phyloP scores from a whole-genome alignment of 2,329 filamentous ascomycete species.

The Neonectria ditissima region DNA sequence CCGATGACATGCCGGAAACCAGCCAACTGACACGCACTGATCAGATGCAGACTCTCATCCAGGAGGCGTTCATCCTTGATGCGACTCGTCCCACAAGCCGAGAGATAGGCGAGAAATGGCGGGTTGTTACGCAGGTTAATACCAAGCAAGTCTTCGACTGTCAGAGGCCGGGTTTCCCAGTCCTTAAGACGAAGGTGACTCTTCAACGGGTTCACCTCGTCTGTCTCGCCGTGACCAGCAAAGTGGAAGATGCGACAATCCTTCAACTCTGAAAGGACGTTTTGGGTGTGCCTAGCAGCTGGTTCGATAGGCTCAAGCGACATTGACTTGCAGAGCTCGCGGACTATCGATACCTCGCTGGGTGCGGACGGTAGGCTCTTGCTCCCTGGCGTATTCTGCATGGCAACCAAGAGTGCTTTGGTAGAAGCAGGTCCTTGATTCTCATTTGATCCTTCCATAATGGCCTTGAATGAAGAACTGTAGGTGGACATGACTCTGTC shows the following conservation, averaged over 20 bases:
- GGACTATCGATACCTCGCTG: neutral
- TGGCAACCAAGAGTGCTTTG: too few species aligned
- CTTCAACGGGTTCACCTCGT: neutral
- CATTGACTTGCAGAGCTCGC: constrained; percentile 1
- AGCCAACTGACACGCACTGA: neutral
- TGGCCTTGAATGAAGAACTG: too few species aligned
- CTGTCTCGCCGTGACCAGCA: constrained; percentile 15
- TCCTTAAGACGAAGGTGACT: neutral
- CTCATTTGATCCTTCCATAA: too few species aligned
- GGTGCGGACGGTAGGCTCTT: neutral
- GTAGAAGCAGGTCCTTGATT: too few species aligned
- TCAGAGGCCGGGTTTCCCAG: neutral
- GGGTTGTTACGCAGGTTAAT: neutral
- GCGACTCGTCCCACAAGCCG: constrained; percentile 10
- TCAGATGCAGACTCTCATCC: neutral
- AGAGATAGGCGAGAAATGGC: constrained; percentile 11
- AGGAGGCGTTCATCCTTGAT: neutral
- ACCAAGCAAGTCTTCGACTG: neutral
- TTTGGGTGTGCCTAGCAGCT: neutral
- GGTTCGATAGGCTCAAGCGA: neutral
- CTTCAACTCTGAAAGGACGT: neutral
- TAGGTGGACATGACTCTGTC: too few species aligned
- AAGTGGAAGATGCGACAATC: constrained; percentile 13
- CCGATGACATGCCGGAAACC: too few species aligned
- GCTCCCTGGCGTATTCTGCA: neutral